Percentiles rank a stretch among this genome's conserved stretches.
phyloP scores from a whole-genome alignment of 768 basidiomycete species.

The Kondoa subrosea region DNA sequence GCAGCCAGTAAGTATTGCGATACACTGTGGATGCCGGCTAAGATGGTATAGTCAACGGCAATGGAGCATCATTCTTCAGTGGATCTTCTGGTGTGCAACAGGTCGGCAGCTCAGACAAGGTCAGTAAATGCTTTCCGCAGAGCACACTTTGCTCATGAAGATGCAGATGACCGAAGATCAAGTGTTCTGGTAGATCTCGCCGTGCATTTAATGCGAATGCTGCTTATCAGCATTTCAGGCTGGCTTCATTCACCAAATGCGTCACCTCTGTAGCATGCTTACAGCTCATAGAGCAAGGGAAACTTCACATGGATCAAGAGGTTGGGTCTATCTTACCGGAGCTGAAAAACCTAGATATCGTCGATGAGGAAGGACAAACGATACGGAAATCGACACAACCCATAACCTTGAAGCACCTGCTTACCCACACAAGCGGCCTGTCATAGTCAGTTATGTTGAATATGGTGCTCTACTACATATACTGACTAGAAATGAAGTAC shows the following conservation, averaged over 20 bases:
- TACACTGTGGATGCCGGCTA: too few relatives aligned
- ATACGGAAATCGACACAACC: neutral
- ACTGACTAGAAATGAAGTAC: too few relatives aligned
- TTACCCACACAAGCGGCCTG: neutral
- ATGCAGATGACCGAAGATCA: neutral
- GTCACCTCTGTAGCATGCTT: neutral
- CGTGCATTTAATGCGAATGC: too few relatives aligned
- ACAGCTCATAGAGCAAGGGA: neutral
- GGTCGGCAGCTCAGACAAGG: neutral
- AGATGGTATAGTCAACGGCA: neutral
- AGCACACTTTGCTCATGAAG: neutral
- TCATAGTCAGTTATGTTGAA: neutral
- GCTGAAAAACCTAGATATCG: neutral
- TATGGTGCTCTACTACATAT: too few relatives aligned
- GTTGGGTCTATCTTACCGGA: neutral
- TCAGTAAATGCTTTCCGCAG: neutral
- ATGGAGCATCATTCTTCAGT: neutral
- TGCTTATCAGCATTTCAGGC: too few relatives aligned
- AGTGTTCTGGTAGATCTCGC: too few relatives aligned
- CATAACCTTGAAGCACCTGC: neutral
- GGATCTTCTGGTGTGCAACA: neutral
- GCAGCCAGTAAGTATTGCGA: neutral
- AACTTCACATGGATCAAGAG: neutral
- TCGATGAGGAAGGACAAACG: neutral
- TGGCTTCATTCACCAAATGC: neutral